Conservation (phyloP, 106 monocot genomes). For the Apostasia ramifera region DNA sequence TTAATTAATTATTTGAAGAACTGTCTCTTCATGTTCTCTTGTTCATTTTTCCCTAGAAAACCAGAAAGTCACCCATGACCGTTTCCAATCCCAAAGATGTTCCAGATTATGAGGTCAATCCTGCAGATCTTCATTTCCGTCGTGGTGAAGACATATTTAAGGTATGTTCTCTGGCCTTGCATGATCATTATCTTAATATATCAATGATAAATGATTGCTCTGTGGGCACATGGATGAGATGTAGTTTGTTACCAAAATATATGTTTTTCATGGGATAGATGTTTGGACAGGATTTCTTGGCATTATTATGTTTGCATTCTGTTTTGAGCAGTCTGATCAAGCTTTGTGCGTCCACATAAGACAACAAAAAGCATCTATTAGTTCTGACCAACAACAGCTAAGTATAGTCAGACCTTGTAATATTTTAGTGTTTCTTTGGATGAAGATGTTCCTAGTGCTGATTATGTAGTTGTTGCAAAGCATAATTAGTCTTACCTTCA, state of each 20-base stretch:
- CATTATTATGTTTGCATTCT: too few species aligned
- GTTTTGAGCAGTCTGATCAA: too few species aligned
- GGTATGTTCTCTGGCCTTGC: slow-evolving; percentile 23
- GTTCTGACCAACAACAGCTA: too few species aligned
- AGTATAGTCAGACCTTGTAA: too few species aligned
- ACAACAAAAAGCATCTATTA: too few species aligned
- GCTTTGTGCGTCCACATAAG: too few species aligned
- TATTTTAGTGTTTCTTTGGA: too few species aligned
- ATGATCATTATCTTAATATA: neutral
- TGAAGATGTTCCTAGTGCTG: too few species aligned
- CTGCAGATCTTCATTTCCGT: slow-evolving; percentile 65
- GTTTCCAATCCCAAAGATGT: slow-evolving; percentile 86
- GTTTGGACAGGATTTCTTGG: too few species aligned
- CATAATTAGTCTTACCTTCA: too few species aligned
- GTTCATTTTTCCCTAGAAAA: slow-evolving; percentile 34
- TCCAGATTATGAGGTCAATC: slow-evolving; percentile 97
- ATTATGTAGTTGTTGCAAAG: too few species aligned
- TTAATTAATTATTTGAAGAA: slow-evolving; percentile 8
- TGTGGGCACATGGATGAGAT: too few species aligned
- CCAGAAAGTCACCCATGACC: slow-evolving; percentile 78
- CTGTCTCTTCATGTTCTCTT: neutral
- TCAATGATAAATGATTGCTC: neutral
- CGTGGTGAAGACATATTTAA: slow-evolving; percentile 43
- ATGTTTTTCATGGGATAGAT: neutral
- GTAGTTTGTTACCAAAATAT: neutral